phyloP scores from a whole-genome alignment of 2,329 filamentous ascomycete species.

The Xylariaceae sp. region DNA sequence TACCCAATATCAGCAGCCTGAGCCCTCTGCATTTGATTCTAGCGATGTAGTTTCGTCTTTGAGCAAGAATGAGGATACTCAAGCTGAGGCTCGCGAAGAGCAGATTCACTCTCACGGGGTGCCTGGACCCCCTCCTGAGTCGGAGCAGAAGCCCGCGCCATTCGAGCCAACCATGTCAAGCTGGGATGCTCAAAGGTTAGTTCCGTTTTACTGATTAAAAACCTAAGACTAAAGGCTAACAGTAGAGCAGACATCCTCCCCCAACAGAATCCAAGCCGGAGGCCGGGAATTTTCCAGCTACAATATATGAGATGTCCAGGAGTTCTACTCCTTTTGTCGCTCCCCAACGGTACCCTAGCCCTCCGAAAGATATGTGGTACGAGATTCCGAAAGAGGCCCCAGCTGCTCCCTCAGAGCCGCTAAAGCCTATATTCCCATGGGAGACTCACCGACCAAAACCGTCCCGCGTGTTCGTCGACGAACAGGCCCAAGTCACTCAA shows the following conservation, averaged over 20 bases:
- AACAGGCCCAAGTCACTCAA: conserved; percentile 45
- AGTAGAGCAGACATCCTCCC: conserved; percentile 64
- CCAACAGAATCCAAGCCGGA: conserved; percentile 77
- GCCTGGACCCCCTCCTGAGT: conserved; percentile 48
- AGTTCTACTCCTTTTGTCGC: conserved; percentile 78
- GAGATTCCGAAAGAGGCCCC: conserved; percentile 73
- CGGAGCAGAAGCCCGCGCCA: conserved; percentile 46
- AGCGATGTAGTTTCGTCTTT: conserved; percentile 41
- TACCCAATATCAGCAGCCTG: conserved; percentile 32
- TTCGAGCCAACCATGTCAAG: conserved; percentile 42
- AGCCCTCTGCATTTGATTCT: conserved; percentile 30
- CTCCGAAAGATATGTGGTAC: conserved; percentile 89
- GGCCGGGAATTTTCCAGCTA: conserved; percentile 80
- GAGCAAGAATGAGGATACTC: conserved; percentile 51
- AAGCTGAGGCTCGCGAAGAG: conserved; percentile 57
- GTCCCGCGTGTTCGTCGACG: conserved; percentile 70
- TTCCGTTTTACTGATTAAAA: conserved; percentile 4
- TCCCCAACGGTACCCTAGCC: conserved; percentile 78
- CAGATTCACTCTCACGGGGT: conserved; percentile 42
- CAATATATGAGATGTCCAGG: conserved; percentile 83
- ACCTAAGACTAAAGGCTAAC: conserved; percentile 22
- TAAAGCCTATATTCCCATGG: conserved; percentile 88
- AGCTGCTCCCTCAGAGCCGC: conserved; percentile 59
- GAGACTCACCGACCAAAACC: conserved; percentile 71
- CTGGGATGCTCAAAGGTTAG: conserved; percentile 64